Conservation (phyloP, 441 rosid species). For the Erodium trifolium region DNA sequence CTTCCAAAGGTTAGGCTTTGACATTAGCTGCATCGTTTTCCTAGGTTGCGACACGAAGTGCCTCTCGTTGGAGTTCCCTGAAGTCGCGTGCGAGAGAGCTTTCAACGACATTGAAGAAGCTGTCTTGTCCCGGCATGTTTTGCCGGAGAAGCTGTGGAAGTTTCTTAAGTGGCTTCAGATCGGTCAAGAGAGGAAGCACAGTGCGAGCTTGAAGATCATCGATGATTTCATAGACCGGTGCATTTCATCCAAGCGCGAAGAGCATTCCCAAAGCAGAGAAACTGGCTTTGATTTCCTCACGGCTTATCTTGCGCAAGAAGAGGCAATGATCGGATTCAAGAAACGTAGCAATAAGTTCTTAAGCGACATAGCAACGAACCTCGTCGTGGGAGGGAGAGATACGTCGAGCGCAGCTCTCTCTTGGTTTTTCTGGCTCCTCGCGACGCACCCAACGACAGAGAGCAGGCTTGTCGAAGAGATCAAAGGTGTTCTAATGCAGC, state of each 20-base stretch:
- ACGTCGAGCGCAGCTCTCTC: slow-evolving; percentile 28
- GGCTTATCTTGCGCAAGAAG: slow-evolving; percentile 20
- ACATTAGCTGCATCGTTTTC: slow-evolving; percentile 19
- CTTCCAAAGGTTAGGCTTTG: slow-evolving; percentile 26
- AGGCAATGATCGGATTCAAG: not conserved
- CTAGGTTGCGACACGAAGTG: slow-evolving; percentile 28
- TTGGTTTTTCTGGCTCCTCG: slow-evolving; percentile 15
- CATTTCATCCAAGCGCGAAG: slow-evolving; percentile 14
- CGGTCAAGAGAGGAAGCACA: slow-evolving; percentile 27
- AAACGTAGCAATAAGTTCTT: slow-evolving; percentile 13
- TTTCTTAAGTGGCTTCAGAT: slow-evolving; percentile 19
- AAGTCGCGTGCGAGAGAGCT: slow-evolving; percentile 17
- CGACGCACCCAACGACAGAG: not conserved
- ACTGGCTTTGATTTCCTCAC: slow-evolving; percentile 18
- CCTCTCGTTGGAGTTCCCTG: slow-evolving; percentile 27
- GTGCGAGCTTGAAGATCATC: slow-evolving; percentile 16
- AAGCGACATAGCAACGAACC: slow-evolving; percentile 29
- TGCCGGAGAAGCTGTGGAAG: slow-evolving; percentile 27
- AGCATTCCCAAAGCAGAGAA: not conserved
- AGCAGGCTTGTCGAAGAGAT: slow-evolving; percentile 19
- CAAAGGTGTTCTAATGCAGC: not conserved
- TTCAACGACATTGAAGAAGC: slow-evolving; percentile 21
- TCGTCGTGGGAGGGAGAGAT: slow-evolving; percentile 35
- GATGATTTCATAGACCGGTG: slow-evolving; percentile 18
- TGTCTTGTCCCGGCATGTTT: slow-evolving; percentile 9